Conservation (phyloP, 2,329 filamentous ascomycete genomes). For the Parasarocladium wereldwijsianum region DNA sequence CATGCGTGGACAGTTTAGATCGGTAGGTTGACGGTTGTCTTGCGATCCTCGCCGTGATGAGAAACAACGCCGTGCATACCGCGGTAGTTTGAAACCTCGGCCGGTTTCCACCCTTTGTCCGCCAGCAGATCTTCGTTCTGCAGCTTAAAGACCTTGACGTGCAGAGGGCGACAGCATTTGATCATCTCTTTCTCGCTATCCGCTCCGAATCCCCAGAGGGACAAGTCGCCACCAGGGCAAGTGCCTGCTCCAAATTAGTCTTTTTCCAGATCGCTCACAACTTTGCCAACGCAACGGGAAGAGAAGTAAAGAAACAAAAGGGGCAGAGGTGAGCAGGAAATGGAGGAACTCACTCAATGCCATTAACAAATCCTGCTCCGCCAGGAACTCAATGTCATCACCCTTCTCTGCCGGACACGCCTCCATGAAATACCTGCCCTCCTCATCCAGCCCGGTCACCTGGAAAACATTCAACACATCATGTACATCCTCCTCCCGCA, state of each 20-base stretch:
- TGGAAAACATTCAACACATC: constrained; percentile 82
- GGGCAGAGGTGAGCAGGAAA: background rate
- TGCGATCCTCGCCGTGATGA: constrained; percentile 1
- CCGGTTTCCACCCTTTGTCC: constrained; percentile 44
- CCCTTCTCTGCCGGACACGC: constrained; percentile 38
- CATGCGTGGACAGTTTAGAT: too few relatives aligned
- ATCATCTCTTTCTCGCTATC: constrained; percentile 53
- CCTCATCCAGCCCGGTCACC: constrained; percentile 59
- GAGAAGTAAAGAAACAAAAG: background rate
- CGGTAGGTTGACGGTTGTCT: constrained; percentile 1
- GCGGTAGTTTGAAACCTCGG: constrained; percentile 43
- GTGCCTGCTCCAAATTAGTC: constrained; percentile 28
- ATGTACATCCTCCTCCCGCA: constrained; percentile 63
- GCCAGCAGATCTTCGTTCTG: constrained; percentile 35
- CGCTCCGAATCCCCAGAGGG: constrained; percentile 65
- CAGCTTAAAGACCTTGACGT: constrained; percentile 57
- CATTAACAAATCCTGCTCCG: constrained; percentile 60
- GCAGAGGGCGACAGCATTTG: constrained; percentile 57
- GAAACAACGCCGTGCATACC: constrained; percentile 50
- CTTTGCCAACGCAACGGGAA: too few relatives aligned
- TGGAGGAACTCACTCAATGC: constrained; percentile 28
- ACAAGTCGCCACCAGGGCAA: constrained; percentile 70
- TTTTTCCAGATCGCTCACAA: too few relatives aligned
- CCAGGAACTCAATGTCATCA: constrained; percentile 62
- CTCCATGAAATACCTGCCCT: constrained; percentile 66